These are phyloP conservation scores for Moniliella sp. DNA, from an alignment of 1,284 basidiomycete genomes.

Conservation along the genomic window DNA sequence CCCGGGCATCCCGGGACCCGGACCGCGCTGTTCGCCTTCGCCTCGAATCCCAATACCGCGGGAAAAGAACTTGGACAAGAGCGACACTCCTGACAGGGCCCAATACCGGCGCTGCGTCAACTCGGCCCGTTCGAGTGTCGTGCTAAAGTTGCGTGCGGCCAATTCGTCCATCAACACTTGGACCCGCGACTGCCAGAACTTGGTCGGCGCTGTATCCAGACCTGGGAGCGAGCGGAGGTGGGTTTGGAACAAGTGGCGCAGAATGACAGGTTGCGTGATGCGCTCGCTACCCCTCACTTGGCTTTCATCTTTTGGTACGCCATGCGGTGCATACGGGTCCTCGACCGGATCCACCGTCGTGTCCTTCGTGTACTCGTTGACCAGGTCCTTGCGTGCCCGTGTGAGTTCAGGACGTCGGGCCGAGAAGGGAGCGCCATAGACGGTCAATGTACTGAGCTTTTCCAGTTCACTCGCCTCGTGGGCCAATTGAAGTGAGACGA, in stretches of 20 bases:
- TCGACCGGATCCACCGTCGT: slow-evolving; percentile 1
- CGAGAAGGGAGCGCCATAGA: slow-evolving; percentile 2
- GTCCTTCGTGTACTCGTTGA: slow-evolving; percentile 1
- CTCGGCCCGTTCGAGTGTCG: slow-evolving; percentile 2
- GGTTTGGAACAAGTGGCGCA: slow-evolving; percentile 5
- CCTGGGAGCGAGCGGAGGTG: slow-evolving; percentile 5
- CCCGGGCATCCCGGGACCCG: slow-evolving; percentile 4
- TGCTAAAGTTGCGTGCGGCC: slow-evolving; percentile 3
- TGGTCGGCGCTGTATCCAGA: slow-evolving; percentile 3
- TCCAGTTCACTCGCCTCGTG: slow-evolving; percentile 4
- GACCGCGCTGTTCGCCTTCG: slow-evolving; percentile 4
- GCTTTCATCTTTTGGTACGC: background rate
- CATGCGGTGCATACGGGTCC: slow-evolving; percentile 1
- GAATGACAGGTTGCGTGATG: slow-evolving; percentile 2
- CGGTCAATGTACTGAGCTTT: slow-evolving; percentile 1
- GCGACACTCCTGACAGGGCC: slow-evolving; percentile 1
- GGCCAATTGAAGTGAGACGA: slow-evolving; percentile 4
- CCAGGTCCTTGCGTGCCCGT: slow-evolving; percentile 1
- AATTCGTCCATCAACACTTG: slow-evolving; percentile 3
- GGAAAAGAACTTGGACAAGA: slow-evolving; percentile 3
- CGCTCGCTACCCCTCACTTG: slow-evolving; percentile 1
- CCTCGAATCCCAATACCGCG: slow-evolving; percentile 5
- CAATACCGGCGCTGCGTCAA: slow-evolving; percentile 3
- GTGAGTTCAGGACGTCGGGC: slow-evolving; percentile 1
- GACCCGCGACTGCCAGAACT: slow-evolving; percentile 4